Conservation (phyloP, 1,284 basidiomycete species). For the Rhodotorula sp. region DNA sequence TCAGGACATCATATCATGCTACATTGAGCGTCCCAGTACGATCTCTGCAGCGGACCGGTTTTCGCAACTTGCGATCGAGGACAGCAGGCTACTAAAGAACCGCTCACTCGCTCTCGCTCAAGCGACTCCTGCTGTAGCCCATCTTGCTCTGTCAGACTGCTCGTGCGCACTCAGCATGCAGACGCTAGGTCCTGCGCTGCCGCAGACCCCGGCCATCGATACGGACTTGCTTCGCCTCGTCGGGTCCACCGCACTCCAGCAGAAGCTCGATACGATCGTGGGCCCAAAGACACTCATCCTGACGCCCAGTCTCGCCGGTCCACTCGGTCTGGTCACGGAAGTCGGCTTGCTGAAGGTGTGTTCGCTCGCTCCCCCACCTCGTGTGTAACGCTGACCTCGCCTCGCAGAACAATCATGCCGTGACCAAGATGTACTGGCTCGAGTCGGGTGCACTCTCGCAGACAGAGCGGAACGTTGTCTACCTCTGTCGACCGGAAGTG, state of each 20-base stretch:
- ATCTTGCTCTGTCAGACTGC: too few relatives aligned
- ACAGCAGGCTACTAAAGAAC: too few relatives aligned
- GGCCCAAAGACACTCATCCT: conserved; percentile 94
- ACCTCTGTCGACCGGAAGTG: conserved; percentile 85
- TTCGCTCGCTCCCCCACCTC: conserved; percentile 5
- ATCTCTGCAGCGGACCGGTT: too few relatives aligned
- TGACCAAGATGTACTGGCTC: conserved; percentile 99
- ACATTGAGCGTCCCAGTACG: background rate
- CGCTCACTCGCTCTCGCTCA: too few relatives aligned
- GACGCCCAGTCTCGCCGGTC: conserved; percentile 82
- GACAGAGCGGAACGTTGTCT: conserved; percentile 85
- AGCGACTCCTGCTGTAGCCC: too few relatives aligned
- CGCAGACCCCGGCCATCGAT: conserved; percentile 7
- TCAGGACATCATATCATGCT: background rate
- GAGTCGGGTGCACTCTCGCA: conserved; percentile 75
- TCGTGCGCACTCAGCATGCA: background rate
- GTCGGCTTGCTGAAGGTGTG: conserved; percentile 83
- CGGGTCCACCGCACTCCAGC: conserved; percentile 30
- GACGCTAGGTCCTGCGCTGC: background rate
- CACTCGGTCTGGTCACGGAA: conserved; percentile 88
- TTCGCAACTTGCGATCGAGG: too few relatives aligned
- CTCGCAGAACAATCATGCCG: conserved; percentile 78
- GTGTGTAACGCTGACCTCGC: background rate
- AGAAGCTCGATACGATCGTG: conserved; percentile 63
- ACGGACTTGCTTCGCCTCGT: conserved; percentile 34